Evolutionary conservation across 331 rosid species (phyloP).

Genomic region (Acacia pycnantha): DNA sequence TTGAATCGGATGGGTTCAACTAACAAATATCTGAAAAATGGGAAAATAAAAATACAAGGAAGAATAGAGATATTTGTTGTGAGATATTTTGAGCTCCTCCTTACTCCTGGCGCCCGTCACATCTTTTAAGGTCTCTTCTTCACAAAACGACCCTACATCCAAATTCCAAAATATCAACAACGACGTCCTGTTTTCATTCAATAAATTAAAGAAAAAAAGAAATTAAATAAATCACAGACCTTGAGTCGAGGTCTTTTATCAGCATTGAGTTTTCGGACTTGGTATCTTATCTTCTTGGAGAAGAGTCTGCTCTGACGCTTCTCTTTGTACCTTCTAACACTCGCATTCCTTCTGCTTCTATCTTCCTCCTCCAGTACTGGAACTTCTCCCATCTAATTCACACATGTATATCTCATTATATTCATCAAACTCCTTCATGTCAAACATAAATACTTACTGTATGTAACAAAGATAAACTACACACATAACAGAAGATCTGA

Average conservation of each 20-base stretch:
- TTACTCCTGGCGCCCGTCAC: neutral
- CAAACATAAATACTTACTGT: neutral
- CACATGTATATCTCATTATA: neutral
- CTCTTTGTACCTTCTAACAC: constrained; percentile 83
- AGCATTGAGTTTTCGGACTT: constrained; percentile 89
- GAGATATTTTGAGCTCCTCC: constrained; percentile 42
- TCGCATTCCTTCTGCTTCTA: constrained; percentile 72
- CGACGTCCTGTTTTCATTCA: constrained; percentile 26
- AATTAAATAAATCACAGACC: constrained; percentile 35
- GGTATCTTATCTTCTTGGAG: constrained; percentile 96
- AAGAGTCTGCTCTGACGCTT: constrained; percentile 77
- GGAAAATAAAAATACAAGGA: neutral
- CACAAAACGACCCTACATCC: constrained; percentile 87
- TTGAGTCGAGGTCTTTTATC: constrained; percentile 87
- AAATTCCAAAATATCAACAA: constrained; percentile 33
- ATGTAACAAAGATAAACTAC: neutral
- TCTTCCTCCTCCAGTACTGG: constrained; percentile 69
- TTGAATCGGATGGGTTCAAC: neutral
- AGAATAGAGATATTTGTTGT: constrained; percentile 28
- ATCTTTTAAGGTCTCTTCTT: constrained; percentile 55
- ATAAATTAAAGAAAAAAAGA: neutral
- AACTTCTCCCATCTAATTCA: constrained; percentile 77
- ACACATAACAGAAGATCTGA: neutral
- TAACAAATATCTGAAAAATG: neutral
- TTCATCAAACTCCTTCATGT: neutral